Evolutionary conservation across 2,329 filamentous ascomycete species (phyloP).

Genomic region (Fusarium humuli): DNA sequence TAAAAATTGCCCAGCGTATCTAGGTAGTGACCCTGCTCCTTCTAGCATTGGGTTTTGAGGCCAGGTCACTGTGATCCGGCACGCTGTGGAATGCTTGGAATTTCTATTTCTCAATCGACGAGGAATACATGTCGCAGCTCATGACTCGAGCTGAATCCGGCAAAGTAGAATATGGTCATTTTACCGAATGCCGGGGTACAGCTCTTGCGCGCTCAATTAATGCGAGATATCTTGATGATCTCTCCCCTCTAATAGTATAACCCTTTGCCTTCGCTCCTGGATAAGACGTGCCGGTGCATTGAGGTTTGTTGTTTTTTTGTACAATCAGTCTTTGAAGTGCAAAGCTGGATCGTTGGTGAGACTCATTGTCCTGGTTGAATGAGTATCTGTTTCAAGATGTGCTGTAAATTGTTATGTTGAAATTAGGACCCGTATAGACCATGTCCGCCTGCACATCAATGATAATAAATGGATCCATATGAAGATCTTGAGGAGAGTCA

Average conservation of each 20-base stretch:
- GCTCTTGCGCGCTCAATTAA: not conserved
- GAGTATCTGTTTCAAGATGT: constrained; percentile 22
- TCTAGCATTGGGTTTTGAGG: constrained; percentile 7
- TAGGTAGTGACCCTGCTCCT: not conserved
- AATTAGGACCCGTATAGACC: not conserved
- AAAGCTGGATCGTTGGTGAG: constrained; percentile 13
- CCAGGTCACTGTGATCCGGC: constrained; percentile 33
- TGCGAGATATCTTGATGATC: not conserved
- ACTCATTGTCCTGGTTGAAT: constrained; percentile 26
- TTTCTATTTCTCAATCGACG: constrained; percentile 33
- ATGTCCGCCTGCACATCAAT: not conserved
- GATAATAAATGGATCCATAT: not conserved
- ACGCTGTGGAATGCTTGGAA: constrained; percentile 41
- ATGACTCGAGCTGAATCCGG: constrained; percentile 29
- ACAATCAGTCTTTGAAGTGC: not conserved
- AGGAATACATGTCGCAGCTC: constrained; percentile 27
- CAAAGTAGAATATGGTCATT: constrained; percentile 25
- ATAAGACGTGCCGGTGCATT: not conserved
- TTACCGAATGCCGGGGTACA: not conserved
- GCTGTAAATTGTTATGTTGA: constrained; percentile 3
- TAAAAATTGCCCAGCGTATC: not conserved
- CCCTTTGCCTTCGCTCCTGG: not conserved
- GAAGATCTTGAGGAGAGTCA: constrained; percentile 14
- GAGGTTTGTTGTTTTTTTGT: not conserved
- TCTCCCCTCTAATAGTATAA: not conserved